Conservation (phyloP, 331 rosid genomes). For the Saraca asoca region DNA sequence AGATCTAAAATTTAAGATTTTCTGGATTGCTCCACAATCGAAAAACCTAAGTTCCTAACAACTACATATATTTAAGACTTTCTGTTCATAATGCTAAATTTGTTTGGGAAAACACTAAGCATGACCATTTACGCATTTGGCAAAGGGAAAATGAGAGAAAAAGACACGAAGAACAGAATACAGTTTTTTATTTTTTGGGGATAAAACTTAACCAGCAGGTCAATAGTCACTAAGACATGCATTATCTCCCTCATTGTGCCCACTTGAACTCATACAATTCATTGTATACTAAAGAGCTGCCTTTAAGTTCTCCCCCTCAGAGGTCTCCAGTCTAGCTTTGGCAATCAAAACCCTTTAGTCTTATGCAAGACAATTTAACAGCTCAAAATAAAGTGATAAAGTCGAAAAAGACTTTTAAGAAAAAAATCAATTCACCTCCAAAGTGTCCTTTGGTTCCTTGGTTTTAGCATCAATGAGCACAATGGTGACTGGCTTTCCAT, state of each 20-base stretch:
- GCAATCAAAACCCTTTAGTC: conserved; percentile 14
- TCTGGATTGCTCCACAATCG: not conserved
- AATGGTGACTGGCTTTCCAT: conserved; percentile 89
- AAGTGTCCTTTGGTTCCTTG: conserved; percentile 79
- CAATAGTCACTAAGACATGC: not conserved
- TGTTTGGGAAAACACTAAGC: not conserved
- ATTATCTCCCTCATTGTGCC: conserved; percentile 9
- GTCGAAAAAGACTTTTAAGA: not conserved
- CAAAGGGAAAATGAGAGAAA: conserved; percentile 1
- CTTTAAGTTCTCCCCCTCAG: not conserved
- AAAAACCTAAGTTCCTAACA: not conserved
- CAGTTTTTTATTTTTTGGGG: too few species aligned
- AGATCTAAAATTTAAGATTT: conserved; percentile 18
- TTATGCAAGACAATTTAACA: conserved; percentile 9
- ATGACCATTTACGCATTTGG: conserved; percentile 11
- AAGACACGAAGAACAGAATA: not conserved
- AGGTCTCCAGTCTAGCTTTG: conserved; percentile 4
- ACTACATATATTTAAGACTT: conserved; percentile 4
- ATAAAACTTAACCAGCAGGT: not conserved
- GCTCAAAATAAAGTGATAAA: conserved; percentile 11
- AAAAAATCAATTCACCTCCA: conserved; percentile 69
- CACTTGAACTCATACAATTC: conserved; percentile 8
- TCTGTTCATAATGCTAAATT: conserved; percentile 19
- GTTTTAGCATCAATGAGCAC: conserved; percentile 98
- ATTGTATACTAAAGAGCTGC: conserved; percentile 15